These are phyloP conservation scores for Fraxinus dipetala DNA, from an alignment of 305 asterid genomes.

Conservation along the genomic window DNA sequence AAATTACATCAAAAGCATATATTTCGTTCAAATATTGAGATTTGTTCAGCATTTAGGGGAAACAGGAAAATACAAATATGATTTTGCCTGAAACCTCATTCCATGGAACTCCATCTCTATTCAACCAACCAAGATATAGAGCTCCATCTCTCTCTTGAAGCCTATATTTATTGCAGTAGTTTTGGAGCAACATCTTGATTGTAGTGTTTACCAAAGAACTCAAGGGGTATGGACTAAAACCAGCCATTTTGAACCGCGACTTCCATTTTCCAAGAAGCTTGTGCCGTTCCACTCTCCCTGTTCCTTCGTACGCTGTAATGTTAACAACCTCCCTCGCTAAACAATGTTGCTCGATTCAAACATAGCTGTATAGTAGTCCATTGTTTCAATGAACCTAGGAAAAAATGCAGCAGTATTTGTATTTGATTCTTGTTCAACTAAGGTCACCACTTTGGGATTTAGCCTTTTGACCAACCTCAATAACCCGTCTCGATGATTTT, in stretches of 20 bases:
- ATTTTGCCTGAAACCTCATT: neutral
- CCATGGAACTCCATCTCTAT: neutral
- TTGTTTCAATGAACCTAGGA: conserved; percentile 66
- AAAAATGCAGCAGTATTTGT: conserved; percentile 77
- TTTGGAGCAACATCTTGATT: conserved; percentile 51
- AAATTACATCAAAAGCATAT: neutral
- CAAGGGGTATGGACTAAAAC: conserved; percentile 65
- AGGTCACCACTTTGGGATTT: conserved; percentile 73
- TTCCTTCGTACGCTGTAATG: conserved; percentile 75
- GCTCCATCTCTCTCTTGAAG: conserved; percentile 85
- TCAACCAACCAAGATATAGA: conserved; percentile 45
- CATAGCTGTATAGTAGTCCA: conserved; percentile 71
- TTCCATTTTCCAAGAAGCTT: conserved; percentile 80
- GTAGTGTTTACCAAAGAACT: conserved; percentile 72
- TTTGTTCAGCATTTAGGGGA: neutral
- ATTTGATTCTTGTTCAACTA: conserved; percentile 81
- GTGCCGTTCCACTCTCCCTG: conserved; percentile 71
- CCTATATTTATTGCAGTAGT: conserved; percentile 54
- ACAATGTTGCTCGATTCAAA: conserved; percentile 92
- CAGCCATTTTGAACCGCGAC: conserved; percentile 75
- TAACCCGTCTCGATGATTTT: conserved; percentile 64
- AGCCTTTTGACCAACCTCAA: conserved; percentile 61
- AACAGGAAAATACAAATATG: neutral
- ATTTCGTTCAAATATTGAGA: conserved; percentile 9
- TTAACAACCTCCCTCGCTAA: conserved; percentile 75